Percentiles rank a stretch among this genome's conserved stretches.
Conservation (phyloP, 2,329 filamentous ascomycete species). For the Ascomycota sp. region DNA sequence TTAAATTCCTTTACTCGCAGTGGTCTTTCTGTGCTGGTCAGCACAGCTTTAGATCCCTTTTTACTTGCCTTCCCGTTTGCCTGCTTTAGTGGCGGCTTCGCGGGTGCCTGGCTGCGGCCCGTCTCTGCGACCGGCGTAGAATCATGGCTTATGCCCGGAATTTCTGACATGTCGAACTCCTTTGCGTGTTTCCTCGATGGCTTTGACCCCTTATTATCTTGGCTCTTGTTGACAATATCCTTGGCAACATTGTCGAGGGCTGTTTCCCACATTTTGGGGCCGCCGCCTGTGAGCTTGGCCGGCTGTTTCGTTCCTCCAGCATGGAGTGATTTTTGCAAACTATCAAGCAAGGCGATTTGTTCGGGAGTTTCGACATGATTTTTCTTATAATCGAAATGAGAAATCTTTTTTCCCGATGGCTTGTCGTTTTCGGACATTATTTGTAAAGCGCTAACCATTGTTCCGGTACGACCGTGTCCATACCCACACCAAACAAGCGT, state of each 20-base stretch:
- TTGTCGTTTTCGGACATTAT: constrained; percentile 1
- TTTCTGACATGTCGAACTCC: not conserved
- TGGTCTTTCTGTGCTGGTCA: no score
- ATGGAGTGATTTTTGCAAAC: not conserved
- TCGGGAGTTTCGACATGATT: not conserved
- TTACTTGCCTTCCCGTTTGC: no score
- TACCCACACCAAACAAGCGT: constrained; percentile 3
- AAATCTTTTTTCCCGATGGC: not conserved
- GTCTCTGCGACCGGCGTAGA: not conserved
- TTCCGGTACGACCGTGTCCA: constrained; percentile 3
- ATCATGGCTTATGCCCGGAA: not conserved
- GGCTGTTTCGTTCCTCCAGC: not conserved
- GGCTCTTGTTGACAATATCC: no score
- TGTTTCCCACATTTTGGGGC: not conserved
- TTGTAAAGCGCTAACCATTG: constrained; percentile 1
- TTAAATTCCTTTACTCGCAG: no score
- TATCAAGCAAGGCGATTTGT: not conserved
- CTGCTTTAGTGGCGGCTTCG: no score
- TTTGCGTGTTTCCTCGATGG: not conserved
- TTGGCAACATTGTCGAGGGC: not conserved
- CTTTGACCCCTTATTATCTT: no score
- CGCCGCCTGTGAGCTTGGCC: no score
- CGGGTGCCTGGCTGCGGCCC: not conserved
- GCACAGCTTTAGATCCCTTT: no score
- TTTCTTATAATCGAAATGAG: not conserved